phyloP scores from a whole-genome alignment of 768 basidiomycete genomes.

The Cantharellus cinnabarinus region DNA sequence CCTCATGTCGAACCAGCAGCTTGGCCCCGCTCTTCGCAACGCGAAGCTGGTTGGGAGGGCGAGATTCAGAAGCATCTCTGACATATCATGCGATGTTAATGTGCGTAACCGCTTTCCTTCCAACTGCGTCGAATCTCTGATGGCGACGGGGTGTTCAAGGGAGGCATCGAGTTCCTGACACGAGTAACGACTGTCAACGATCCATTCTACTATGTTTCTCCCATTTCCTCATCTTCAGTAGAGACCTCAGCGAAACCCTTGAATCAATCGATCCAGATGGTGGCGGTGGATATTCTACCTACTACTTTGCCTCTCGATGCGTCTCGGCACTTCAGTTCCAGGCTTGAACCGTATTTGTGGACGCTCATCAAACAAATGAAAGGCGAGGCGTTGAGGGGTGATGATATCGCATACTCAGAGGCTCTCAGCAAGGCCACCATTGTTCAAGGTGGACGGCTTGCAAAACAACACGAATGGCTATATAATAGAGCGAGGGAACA shows the following conservation, averaged over 20 bases:
- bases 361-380: slow-evolving; percentile 23
- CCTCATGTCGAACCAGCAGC: slow-evolving; percentile 48
- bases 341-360: slow-evolving; percentile 46
- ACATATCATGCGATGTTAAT: slow-evolving; percentile 78
- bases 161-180: slow-evolving; percentile 68
- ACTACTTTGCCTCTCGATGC: slow-evolving; percentile 68
- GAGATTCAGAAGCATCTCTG: slow-evolving; percentile 55
- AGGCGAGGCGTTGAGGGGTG: slow-evolving; percentile 5
- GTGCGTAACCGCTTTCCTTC: slow-evolving; percentile 17
- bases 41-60: slow-evolving; percentile 27
- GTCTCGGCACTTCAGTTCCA: slow-evolving; percentile 50
- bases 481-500: slow-evolving; percentile 24
- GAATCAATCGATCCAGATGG: slow-evolving; percentile 37
- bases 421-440: slow-evolving; percentile 57
- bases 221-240: slow-evolving; percentile 18
- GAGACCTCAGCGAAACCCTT: slow-evolving; percentile 22
- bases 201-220: slow-evolving; percentile 42
- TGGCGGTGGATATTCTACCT: slow-evolving; percentile 83
- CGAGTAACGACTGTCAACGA: slow-evolving; percentile 50
- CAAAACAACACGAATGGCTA: slow-evolving; percentile 37
- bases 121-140: background rate
- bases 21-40: slow-evolving; percentile 28
- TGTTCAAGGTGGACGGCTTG: slow-evolving; percentile 35
- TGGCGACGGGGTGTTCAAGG: slow-evolving; percentile 21
- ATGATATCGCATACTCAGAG: slow-evolving; percentile 13